Evolutionary conservation across 2,329 filamentous ascomycete genomes (phyloP), one percentile per base, ranked within the genome.

Genomic region (Neocatenulostroma microsporum): DNA sequence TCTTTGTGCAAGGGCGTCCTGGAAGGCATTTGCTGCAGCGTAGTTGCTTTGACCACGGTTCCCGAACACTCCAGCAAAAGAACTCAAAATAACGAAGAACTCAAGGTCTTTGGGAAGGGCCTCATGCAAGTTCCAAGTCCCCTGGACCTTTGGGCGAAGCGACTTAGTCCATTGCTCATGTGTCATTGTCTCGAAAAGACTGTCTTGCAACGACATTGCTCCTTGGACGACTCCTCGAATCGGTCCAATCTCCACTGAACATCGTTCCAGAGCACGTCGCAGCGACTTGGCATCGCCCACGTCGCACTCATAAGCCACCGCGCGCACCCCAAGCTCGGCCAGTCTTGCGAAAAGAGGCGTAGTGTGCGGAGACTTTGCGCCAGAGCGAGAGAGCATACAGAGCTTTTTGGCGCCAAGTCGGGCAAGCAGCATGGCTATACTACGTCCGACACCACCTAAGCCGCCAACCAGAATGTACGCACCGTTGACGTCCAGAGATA

Each of bases 11-110:
- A 62, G 43, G 3, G 48, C 37, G 28, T 56, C 49, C 12, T 51
- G 42, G 42, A 47, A 57, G 23, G 44, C 37, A 30, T 53, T 77
- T 1, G 70, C 72, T 0, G 73, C 71, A 2, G 72, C 67, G 42
- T 78, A 78, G 51, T 74, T 76, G 11, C 71, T 66, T 43, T 78
- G 74, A 0, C 72, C 71, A 5, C 68, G 64, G 45, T 69, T 74
- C 12, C 74, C 75, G 25, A 76, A 70, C 11, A 76, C 57, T 21
- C 72, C 72, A 0, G 70, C 64, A 1, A 72, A 66, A 25, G 70
- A 74, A 15, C 72, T 70, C 7, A 76, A 58, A 23, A 75, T 66
- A 27, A 76, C 46, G 48, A 74, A 72, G 50, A 68, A 63, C 38
- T 63, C 51, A 41, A 63, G 33, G n/a, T n/a, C n/a, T n/a, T n/a